These are phyloP conservation scores for Macrolepiota fuliginosa DNA, from an alignment of 768 basidiomycete genomes.

Conservation along the genomic window DNA sequence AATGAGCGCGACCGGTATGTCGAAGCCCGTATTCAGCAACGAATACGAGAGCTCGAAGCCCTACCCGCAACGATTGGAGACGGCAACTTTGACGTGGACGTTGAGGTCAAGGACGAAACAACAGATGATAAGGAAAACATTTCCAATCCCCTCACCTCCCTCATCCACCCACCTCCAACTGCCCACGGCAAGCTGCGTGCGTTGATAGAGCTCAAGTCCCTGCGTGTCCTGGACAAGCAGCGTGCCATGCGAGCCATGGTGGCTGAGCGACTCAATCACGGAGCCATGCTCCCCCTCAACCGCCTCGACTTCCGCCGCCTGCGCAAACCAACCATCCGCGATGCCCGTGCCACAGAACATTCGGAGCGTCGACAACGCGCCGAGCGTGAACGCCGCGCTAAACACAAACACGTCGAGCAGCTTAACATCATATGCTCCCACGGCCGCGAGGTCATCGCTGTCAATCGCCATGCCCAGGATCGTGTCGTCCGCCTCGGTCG, in stretches of 20 bases:
- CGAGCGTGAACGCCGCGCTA: slow-evolving; percentile 91
- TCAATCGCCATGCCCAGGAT: slow-evolving; percentile 60
- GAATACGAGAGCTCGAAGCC: slow-evolving; percentile 81
- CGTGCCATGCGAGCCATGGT: slow-evolving; percentile 82
- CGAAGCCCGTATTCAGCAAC: slow-evolving; percentile 84
- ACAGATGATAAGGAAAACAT: slow-evolving; percentile 45
- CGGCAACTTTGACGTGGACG: slow-evolving; percentile 55
- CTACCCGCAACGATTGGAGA: slow-evolving; percentile 81
- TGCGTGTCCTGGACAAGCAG: slow-evolving; percentile 89
- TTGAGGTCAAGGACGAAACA: slow-evolving; percentile 33
- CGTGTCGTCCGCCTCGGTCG: slow-evolving; percentile 75
- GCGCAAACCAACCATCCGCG: slow-evolving; percentile 83
- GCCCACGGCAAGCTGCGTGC: slow-evolving; percentile 85
- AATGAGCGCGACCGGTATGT: slow-evolving; percentile 92
- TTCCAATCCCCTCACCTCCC: slow-evolving; percentile 28
- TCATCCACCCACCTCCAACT: slow-evolving; percentile 56
- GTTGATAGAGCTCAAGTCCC: slow-evolving; percentile 88
- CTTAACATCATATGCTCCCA: slow-evolving; percentile 84
- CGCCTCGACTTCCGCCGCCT: slow-evolving; percentile 87
- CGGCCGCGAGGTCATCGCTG: slow-evolving; percentile 70
- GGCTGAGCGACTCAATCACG: slow-evolving; percentile 84
- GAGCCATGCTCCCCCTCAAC: slow-evolving; percentile 86
- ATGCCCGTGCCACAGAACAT: slow-evolving; percentile 86
- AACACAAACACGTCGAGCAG: slow-evolving; percentile 95
- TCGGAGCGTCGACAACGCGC: slow-evolving; percentile 88